A percentile compares a stretch with the other conserved stretches of the same genome.
phyloP scores from a whole-genome alignment of 1,284 basidiomycete genomes.

The Golubevia sp. region DNA sequence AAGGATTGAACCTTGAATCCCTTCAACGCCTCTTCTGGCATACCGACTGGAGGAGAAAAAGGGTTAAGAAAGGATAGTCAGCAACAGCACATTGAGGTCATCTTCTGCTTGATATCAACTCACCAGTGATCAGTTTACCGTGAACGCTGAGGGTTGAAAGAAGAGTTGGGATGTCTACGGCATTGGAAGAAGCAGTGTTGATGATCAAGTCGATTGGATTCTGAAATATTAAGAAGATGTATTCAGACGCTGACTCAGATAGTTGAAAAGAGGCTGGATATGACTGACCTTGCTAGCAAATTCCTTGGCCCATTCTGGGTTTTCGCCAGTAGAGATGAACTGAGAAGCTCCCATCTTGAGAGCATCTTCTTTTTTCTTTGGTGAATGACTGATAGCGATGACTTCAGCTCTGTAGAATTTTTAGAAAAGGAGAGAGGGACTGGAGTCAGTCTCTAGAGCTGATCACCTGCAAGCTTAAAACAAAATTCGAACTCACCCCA shows the following conservation, averaged over 20 bases:
- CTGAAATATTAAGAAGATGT: no score
- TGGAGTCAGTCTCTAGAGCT: no score
- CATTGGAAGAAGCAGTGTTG: conserved; percentile 65
- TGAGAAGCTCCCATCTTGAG: conserved; percentile 69
- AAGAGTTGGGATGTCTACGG: conserved; percentile 64
- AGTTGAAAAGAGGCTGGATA: no score
- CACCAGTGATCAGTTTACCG: conserved; percentile 68
- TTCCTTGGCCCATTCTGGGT: conserved; percentile 40
- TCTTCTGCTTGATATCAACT: no score
- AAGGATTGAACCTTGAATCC: conserved; percentile 62
- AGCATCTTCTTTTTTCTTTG: conserved; percentile 71
- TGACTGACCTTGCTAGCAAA: conserved; percentile 30
- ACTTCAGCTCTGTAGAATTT: conserved; percentile 67
- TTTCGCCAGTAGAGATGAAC: conserved; percentile 53
- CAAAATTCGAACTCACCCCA: conserved; percentile 50
- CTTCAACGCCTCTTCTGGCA: no score
- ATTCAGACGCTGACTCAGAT: no score
- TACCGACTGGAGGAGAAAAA: no score
- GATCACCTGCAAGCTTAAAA: background rate
- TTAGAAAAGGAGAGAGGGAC: background rate
- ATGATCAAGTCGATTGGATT: conserved; percentile 70
- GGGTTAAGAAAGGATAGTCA: no score
- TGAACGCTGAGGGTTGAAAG: conserved; percentile 67
- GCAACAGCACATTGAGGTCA: no score
- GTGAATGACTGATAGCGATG: conserved; percentile 72